Percentiles rank a stretch among this genome's conserved stretches.
phyloP scores from a whole-genome alignment of 352 stramenopile species.

The Globisporangium spiculum region DNA sequence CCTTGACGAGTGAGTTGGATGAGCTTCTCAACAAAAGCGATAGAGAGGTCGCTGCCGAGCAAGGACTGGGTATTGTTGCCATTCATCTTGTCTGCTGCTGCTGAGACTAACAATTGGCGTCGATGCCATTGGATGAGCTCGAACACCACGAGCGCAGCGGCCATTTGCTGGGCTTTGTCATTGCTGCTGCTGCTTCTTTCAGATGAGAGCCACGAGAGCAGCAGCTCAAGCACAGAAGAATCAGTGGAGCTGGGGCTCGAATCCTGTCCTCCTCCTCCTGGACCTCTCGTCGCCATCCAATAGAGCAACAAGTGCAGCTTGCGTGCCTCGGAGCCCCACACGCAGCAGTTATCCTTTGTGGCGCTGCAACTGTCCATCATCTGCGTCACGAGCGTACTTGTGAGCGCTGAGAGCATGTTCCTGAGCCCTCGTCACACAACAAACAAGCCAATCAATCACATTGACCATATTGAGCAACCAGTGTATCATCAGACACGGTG shows the following conservation, averaged over 20 bases:
- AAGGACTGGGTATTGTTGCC: neutral
- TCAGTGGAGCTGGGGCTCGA: neutral
- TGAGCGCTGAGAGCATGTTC: constrained; percentile 49
- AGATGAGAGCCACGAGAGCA: constrained; percentile 34
- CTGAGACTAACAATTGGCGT: neutral
- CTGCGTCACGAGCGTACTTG: constrained; percentile 36
- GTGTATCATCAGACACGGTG: neutral
- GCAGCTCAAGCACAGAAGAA: constrained; percentile 27
- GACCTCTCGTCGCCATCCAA: constrained; percentile 34
- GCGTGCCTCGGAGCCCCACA: constrained; percentile 44
- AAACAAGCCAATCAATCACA: neutral
- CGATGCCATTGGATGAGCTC: constrained; percentile 49
- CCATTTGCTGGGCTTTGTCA: constrained; percentile 51
- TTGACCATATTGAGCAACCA: neutral
- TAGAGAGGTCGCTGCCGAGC: neutral
- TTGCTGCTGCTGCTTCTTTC: neutral
- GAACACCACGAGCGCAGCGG: constrained; percentile 55
- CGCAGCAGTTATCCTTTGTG: constrained; percentile 52
- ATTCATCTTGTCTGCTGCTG: neutral
- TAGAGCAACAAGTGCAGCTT: constrained; percentile 54
- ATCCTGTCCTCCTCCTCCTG: neutral
- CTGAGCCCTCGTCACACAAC: constrained; percentile 7
- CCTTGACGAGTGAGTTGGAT: constrained; percentile 5
- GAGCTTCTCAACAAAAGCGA: constrained; percentile 7
- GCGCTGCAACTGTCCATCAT: constrained; percentile 35